A percentile compares a stretch with the other conserved stretches of the same genome.
Conservation (phyloP, 192 early-diverging fungal genomes). For the Kappamyces sp. region DNA sequence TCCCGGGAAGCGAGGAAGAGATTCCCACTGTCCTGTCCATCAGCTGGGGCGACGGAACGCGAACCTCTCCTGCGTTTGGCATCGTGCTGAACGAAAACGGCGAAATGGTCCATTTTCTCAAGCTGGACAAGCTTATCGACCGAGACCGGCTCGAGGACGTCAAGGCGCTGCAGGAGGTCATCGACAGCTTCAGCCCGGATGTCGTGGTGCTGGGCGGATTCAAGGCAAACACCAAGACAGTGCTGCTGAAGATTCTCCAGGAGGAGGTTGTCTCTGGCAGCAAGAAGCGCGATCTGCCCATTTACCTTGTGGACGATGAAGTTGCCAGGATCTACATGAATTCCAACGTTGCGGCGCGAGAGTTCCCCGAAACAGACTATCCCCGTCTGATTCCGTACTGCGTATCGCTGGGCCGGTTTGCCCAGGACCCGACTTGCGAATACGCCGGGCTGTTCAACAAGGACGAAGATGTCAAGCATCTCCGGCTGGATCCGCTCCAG, state of each 20-base stretch:
- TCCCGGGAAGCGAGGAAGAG: constrained; percentile 29
- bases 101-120: constrained; percentile 54
- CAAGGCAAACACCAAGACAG: constrained; percentile 60
- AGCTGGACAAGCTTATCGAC: constrained; percentile 46
- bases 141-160: constrained; percentile 23
- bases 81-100: constrained; percentile 76
- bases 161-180: constrained; percentile 50
- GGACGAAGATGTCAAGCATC: constrained; percentile 34
- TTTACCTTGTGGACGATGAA: constrained; percentile 83
- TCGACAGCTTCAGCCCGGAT: constrained; percentile 59
- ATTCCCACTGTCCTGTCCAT: constrained; percentile 60
- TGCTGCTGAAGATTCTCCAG: constrained; percentile 64
- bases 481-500: constrained; percentile 75
- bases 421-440: constrained; percentile 77
- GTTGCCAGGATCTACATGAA: constrained; percentile 81
- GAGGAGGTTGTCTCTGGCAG: constrained; percentile 18
- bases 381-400: constrained; percentile 77
- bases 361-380: constrained; percentile 58
- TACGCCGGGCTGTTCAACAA: constrained; percentile 69
- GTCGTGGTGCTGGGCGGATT: constrained; percentile 80
- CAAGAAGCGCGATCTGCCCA: constrained; percentile 7
- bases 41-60: constrained; percentile 64
- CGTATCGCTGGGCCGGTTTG: constrained; percentile 71
- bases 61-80: constrained; percentile 49
- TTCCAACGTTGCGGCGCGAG: constrained; percentile 58